These are phyloP conservation scores for Metschnikowia lachancei DNA, from an alignment of 805 yeast genomes.

Conservation along the genomic window DNA sequence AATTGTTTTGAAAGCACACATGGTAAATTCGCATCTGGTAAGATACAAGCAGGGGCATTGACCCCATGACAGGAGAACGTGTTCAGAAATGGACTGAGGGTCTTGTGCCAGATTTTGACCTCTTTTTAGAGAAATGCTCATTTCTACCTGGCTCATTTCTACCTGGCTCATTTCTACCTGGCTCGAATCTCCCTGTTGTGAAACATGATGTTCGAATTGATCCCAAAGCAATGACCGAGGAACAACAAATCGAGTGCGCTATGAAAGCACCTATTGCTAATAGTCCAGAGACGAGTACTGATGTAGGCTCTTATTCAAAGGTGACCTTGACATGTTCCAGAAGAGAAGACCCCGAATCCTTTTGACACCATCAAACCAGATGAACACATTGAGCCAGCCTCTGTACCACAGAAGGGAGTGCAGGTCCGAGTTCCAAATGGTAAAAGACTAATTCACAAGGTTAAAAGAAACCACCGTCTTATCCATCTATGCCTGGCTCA, in stretches of 20 bases:
- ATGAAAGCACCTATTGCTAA: slow-evolving; percentile 57
- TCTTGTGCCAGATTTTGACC: slow-evolving; percentile 59
- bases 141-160: too few species aligned
- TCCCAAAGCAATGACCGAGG: slow-evolving; percentile 69
- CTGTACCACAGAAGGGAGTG: slow-evolving; percentile 63
- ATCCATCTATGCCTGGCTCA: slow-evolving; percentile 62
- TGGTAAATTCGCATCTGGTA: too few species aligned
- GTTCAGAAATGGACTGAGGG: slow-evolving; percentile 70
- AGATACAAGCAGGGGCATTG: too few species aligned
- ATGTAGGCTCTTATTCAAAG: slow-evolving; percentile 23
- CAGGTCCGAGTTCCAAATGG: slow-evolving; percentile 91
- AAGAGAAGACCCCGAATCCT: slow-evolving; percentile 31
- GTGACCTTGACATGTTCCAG: slow-evolving; percentile 20
- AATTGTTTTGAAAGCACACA: too few species aligned
- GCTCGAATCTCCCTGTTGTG: slow-evolving; percentile 62
- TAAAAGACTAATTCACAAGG: slow-evolving; percentile 71
- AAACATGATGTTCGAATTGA: slow-evolving; percentile 58
- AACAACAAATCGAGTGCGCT: slow-evolving; percentile 78
- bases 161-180: too few species aligned
- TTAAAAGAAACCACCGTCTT: slow-evolving; percentile 57
- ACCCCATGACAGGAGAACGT: slow-evolving; percentile 94
- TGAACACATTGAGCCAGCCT: slow-evolving; percentile 62
- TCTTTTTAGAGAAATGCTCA: slow-evolving; percentile 65
- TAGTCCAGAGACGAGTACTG: slow-evolving; percentile 22
- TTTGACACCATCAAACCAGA: slow-evolving; percentile 50